Percentiles rank a stretch among this genome's conserved stretches.
Evolutionary conservation across 495 filamentous ascomycete genomes (phyloP).

Genomic region (Stereocaulon alpinum): DNA sequence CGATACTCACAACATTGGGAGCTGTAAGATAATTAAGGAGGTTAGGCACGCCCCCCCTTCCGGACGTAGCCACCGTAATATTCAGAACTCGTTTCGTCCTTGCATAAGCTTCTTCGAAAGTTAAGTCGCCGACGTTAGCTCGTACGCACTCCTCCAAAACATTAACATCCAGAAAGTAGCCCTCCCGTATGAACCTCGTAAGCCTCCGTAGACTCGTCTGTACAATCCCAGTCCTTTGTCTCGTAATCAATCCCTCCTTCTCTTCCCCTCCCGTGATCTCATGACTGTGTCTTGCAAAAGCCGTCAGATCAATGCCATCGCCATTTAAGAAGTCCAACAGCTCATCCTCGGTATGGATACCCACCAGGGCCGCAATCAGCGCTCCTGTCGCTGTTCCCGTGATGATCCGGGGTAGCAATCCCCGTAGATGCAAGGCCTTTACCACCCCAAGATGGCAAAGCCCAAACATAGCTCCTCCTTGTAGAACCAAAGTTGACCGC

Average conservation of each 20-base stretch:
- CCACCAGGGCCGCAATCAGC: slow-evolving; percentile 81
- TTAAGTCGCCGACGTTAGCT: slow-evolving; percentile 78
- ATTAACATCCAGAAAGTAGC: slow-evolving; percentile 73
- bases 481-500: slow-evolving; percentile 72
- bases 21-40: slow-evolving; percentile 89
- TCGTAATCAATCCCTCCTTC: slow-evolving; percentile 21
- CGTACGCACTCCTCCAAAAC: slow-evolving; percentile 79
- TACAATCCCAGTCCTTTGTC: slow-evolving; percentile 33
- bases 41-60: slow-evolving; percentile 67
- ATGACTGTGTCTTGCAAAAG: slow-evolving; percentile 45
- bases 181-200: slow-evolving; percentile 55
- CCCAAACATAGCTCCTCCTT: slow-evolving; percentile 88
- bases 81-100: slow-evolving; percentile 81
- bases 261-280: slow-evolving; percentile 17
- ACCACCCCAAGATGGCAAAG: slow-evolving; percentile 87
- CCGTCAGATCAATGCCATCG: slow-evolving; percentile 71
- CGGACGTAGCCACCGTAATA: slow-evolving; percentile 74
- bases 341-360: slow-evolving; percentile 82
- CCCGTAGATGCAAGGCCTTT: slow-evolving; percentile 76
- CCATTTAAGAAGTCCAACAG: slow-evolving; percentile 65
- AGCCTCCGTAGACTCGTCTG: slow-evolving; percentile 51
- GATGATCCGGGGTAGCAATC: slow-evolving; percentile 79
- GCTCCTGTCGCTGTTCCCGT: slow-evolving; percentile 86
- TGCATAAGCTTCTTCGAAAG: slow-evolving; percentile 88
- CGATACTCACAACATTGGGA: slow-evolving; percentile 59